Base-by-base conservation (phyloP, 2,329 filamentous ascomycete species). In the Fusarium sp. region DNA sequence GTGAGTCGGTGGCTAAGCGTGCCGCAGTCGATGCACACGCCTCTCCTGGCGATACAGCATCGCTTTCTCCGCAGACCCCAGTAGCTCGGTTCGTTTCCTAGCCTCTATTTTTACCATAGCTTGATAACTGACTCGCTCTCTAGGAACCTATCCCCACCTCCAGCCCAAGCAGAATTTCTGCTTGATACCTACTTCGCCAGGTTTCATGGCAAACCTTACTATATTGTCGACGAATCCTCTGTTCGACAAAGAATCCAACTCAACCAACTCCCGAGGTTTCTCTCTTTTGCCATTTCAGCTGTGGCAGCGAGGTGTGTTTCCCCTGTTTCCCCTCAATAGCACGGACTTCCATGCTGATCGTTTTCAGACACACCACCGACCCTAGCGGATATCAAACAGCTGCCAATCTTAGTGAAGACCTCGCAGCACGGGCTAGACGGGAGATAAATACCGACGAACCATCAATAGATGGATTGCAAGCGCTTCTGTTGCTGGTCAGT, bases 371-470 rank as follows among this genome's bases (percentile, higher is more conserved):
- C 78, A 89, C 91, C 23, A 84, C 87, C 31, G 89, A 93, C 76
- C 86, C 88, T 5, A 86, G 86, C 66, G 90, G 89, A 8, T 89
- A 91, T 73, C 89, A 91, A 71, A 87, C 89, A 37, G 89, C 92
- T 6, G 84, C 91, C 3, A 86, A 87, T 57, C 82, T 91, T 42
- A 91, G 92, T 69, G 88, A 94, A 58, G 90, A 94, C 37, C 93
- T 92, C 77, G 90, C 92, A 15, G 79, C 84, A n/a, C 88, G 89
- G 61, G 87, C 93, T 12, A 87, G 93, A 57, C 82, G 83, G 26
- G 89, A 91, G 69, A 85, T 97, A 18, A 92, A 96, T 76, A 88
- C 90, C 11, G 93, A 97, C 74, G 92, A 95, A 70, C 93, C 93
- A 8, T 93, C 90, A 1, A 88, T 96, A 42, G 93, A 97, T 76